Conservation (phyloP, 148 eudicot genomes). For the Cornus florida region DNA sequence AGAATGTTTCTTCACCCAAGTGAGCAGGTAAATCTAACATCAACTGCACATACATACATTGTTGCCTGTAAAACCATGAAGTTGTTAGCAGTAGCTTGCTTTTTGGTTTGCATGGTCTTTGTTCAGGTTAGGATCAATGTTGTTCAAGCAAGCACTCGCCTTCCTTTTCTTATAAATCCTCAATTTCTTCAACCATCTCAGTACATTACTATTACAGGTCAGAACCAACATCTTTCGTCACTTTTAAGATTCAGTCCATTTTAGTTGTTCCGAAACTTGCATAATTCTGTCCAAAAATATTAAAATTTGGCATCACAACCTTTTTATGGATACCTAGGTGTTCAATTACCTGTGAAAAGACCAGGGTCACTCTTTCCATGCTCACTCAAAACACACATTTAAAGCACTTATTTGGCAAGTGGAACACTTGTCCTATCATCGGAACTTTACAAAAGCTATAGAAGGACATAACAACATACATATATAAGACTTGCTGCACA, state of each 20-base stretch:
- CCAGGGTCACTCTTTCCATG: too few relatives aligned
- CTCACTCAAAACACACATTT: too few relatives aligned
- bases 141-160: slow-evolving; percentile 25
- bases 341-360: too few relatives aligned
- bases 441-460: too few relatives aligned
- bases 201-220: slow-evolving; percentile 40
- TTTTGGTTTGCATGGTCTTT: slow-evolving; percentile 13
- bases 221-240: background rate
- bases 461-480: background rate
- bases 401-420: too few relatives aligned
- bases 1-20: slow-evolving; percentile 5
- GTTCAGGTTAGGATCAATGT: slow-evolving; percentile 6
- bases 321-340: too few relatives aligned
- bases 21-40: slow-evolving; percentile 7
- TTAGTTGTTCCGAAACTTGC: too few relatives aligned
- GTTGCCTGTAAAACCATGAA: slow-evolving; percentile 1
- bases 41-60: background rate
- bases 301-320: too few relatives aligned
- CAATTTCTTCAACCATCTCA: slow-evolving; percentile 26
- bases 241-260: too few relatives aligned
- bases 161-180: slow-evolving; percentile 24
- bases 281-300: too few relatives aligned
- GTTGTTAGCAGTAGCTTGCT: slow-evolving; percentile 17
- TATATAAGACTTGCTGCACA: background rate
- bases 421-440: too few relatives aligned